Percentiles rank a stretch among this genome's conserved stretches.
These are phyloP conservation scores for Urostyla sp. DNA, from an alignment of 73 alveolate species.

Conservation along the genomic window DNA sequence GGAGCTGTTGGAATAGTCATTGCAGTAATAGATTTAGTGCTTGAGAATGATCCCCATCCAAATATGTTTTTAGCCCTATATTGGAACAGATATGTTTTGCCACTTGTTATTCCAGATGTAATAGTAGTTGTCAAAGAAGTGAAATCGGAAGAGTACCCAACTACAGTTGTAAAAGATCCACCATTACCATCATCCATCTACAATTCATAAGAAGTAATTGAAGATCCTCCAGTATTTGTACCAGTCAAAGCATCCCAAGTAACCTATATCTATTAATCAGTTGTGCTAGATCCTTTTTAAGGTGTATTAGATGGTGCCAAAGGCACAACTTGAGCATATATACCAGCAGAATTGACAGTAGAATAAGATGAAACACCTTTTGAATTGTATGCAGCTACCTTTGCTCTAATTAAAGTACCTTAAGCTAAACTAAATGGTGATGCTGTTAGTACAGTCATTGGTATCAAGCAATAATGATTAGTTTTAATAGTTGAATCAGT, in stretches of 20 bases:
- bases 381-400: conserved; percentile 53
- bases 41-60: conserved; percentile 62
- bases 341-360: conserved; percentile 47
- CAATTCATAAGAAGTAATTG: conserved; percentile 44
- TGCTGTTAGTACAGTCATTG: conserved; percentile 43
- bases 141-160: conserved; percentile 12
- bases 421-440: neutral
- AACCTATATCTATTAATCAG: conserved; percentile 13
- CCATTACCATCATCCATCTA: conserved; percentile 48
- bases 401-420: conserved; percentile 35
- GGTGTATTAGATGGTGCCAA: conserved; percentile 3
- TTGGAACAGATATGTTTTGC: conserved; percentile 25
- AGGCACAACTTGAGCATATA: conserved; percentile 51
- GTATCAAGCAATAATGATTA: conserved; percentile 30
- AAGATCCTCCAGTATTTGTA: conserved; percentile 13
- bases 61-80: conserved; percentile 62
- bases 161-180: conserved; percentile 45
- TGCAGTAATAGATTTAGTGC: conserved; percentile 19
- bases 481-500: neutral
- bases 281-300: conserved; percentile 1
- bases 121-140: neutral
- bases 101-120: conserved; percentile 35
- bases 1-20: conserved; percentile 49
- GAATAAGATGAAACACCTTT: conserved; percentile 51
- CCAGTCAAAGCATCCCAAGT: conserved; percentile 16